These are phyloP conservation scores for Neolentinus lepideus DNA, from an alignment of 1,284 basidiomycete species.

Conservation along the genomic window DNA sequence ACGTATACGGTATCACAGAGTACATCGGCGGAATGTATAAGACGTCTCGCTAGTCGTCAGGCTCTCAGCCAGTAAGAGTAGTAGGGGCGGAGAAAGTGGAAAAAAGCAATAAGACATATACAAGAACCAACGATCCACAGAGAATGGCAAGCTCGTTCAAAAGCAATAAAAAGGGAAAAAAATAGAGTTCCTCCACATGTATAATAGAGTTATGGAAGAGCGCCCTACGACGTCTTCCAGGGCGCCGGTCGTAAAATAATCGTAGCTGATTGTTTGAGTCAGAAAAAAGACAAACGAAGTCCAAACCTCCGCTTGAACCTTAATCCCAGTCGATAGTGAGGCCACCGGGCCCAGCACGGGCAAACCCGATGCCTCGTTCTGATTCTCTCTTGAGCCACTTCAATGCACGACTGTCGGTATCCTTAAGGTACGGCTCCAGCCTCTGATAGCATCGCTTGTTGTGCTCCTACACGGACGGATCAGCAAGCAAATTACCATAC, in stretches of 20 bases:
- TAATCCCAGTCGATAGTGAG: conserved; percentile 73
- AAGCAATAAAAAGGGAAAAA: background rate
- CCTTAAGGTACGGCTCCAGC: conserved; percentile 66
- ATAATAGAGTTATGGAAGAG: background rate
- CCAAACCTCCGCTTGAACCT: conserved; percentile 1
- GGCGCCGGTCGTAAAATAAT: background rate
- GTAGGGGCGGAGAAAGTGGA: background rate
- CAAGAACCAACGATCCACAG: background rate
- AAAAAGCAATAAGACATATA: background rate
- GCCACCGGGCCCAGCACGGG: conserved; percentile 50
- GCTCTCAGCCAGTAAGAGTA: background rate
- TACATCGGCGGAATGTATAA: background rate
- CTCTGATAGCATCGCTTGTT: conserved; percentile 73
- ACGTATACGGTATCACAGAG: background rate
- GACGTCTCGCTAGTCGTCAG: background rate
- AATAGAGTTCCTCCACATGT: background rate
- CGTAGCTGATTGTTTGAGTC: too few relatives aligned
- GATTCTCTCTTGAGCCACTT: conserved; percentile 78
- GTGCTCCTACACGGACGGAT: conserved; percentile 49
- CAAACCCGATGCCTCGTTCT: conserved; percentile 62
- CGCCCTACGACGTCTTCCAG: background rate
- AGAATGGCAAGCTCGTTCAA: background rate
- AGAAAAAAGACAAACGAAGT: background rate
- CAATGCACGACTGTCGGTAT: conserved; percentile 68
- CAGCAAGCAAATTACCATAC: background rate